Percentiles rank a stretch among this genome's conserved stretches.
These are phyloP conservation scores for Xerocomellus intermedius DNA, from an alignment of 768 basidiomycete species.

Conservation along the genomic window DNA sequence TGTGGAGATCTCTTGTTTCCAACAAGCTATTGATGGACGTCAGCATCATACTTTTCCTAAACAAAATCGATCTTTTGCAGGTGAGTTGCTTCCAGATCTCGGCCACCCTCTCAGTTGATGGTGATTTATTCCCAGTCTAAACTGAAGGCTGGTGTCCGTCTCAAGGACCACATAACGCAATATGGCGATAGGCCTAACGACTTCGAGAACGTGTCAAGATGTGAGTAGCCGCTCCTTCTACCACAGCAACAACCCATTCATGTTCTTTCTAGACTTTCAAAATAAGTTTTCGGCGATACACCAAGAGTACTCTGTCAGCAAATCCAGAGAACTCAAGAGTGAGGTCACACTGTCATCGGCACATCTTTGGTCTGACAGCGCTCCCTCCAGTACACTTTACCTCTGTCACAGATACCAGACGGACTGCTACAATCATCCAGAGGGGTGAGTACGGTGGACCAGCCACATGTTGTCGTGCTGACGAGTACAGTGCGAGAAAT, in stretches of 20 bases:
- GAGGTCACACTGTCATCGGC: conserved; percentile 22
- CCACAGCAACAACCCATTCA: not conserved
- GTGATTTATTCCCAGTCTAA: conserved; percentile 50
- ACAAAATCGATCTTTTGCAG: conserved; percentile 77
- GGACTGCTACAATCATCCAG: conserved; percentile 70
- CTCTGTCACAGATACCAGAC: conserved; percentile 76
- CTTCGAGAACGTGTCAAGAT: conserved; percentile 71
- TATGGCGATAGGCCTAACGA: conserved; percentile 80
- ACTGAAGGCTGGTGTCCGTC: conserved; percentile 69
- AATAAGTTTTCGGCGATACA: conserved; percentile 72
- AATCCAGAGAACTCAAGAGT: conserved; percentile 72
- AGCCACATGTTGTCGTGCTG: not conserved
- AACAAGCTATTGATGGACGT: conserved; percentile 73
- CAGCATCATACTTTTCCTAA: conserved; percentile 78
- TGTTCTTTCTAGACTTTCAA: conserved; percentile 55
- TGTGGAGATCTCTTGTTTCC: conserved; percentile 73
- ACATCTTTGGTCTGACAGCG: conserved; percentile 7
- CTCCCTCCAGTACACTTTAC: conserved; percentile 65
- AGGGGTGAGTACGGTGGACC: conserved; percentile 49
- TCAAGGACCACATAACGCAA: conserved; percentile 64
- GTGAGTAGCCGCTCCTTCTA: conserved; percentile 40
- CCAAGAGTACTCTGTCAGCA: conserved; percentile 65
- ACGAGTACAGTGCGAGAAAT: conserved; percentile 58
- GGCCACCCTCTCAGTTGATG: not conserved
- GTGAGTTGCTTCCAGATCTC: conserved; percentile 33